A percentile compares a stretch with the other conserved stretches of the same genome.
phyloP scores from a whole-genome alignment of 2,329 filamentous ascomycete species.

The Hymenoscyphus repandus region DNA sequence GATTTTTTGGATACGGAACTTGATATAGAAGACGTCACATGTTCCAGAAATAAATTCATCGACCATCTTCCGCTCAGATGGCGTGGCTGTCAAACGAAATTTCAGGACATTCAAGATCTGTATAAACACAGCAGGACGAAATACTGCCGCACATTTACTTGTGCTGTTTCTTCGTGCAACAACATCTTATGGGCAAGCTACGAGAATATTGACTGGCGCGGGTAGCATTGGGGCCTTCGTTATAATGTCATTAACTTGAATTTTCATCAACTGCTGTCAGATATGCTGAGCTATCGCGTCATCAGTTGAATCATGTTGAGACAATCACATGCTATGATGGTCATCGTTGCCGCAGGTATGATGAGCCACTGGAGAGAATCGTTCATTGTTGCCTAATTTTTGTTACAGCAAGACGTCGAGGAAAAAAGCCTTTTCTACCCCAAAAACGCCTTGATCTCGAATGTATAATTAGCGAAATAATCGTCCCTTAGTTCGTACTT shows the following conservation, averaged over 20 bases:
- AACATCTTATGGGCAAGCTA: not conserved
- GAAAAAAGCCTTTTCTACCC: constrained; percentile 32
- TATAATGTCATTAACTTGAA: constrained; percentile 6
- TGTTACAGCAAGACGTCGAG: constrained; percentile 24
- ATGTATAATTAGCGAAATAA: too few species aligned
- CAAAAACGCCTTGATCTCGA: too few species aligned
- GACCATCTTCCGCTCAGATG: too few species aligned
- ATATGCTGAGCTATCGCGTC: constrained; percentile 19
- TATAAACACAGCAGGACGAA: too few species aligned
- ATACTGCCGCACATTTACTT: too few species aligned
- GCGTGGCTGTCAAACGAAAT: too few species aligned
- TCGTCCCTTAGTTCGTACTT: too few species aligned
- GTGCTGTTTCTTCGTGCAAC: not conserved
- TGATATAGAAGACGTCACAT: too few species aligned
- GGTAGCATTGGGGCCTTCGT: not conserved
- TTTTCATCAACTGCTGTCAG: constrained; percentile 4
- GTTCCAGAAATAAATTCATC: too few species aligned
- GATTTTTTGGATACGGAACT: too few species aligned
- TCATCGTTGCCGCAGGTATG: constrained; percentile 28
- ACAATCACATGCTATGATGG: constrained; percentile 25
- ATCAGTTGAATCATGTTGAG: constrained; percentile 18
- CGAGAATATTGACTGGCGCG: too few species aligned
- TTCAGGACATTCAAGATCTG: too few species aligned
- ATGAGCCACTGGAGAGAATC: not conserved
- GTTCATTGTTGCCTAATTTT: not conserved